Evolutionary conservation across 345 rosid genomes (phyloP).

Genomic region (Durio zibethinus): DNA sequence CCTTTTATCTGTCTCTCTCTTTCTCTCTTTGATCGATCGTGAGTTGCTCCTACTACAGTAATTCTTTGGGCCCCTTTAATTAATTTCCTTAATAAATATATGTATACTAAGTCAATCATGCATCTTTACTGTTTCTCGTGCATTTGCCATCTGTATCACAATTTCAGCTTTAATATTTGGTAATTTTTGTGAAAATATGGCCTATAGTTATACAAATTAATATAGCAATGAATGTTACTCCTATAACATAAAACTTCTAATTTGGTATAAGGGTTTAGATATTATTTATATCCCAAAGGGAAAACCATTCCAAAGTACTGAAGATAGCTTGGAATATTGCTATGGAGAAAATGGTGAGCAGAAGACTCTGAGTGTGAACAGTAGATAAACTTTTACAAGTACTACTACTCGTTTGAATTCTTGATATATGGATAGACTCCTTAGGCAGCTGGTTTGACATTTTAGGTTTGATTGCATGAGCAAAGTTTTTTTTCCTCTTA

Average conservation of each 20-base stretch:
- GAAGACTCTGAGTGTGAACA: neutral
- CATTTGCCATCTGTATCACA: neutral
- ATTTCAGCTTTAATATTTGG: no score
- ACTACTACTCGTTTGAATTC: neutral
- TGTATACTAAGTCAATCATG: neutral
- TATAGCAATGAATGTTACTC: no score
- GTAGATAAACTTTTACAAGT: no score
- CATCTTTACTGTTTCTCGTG: neutral
- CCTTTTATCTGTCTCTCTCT: neutral
- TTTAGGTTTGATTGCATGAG: no score
- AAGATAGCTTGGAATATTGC: neutral
- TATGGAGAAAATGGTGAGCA: neutral
- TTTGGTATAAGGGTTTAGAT: no score
- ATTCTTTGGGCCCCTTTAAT: slow-evolving; percentile 1
- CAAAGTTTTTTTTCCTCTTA: neutral
- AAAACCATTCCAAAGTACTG: neutral
- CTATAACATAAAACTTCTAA: no score
- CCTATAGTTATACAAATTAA: no score
- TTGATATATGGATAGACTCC: neutral
- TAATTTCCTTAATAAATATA: neutral
- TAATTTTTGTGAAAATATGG: no score
- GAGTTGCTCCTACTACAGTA: neutral
- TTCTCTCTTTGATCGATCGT: no score
- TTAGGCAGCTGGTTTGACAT: neutral
- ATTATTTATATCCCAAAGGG: no score